phyloP scores from a whole-genome alignment of 305 asterid genomes.

The Rubia balearica region DNA sequence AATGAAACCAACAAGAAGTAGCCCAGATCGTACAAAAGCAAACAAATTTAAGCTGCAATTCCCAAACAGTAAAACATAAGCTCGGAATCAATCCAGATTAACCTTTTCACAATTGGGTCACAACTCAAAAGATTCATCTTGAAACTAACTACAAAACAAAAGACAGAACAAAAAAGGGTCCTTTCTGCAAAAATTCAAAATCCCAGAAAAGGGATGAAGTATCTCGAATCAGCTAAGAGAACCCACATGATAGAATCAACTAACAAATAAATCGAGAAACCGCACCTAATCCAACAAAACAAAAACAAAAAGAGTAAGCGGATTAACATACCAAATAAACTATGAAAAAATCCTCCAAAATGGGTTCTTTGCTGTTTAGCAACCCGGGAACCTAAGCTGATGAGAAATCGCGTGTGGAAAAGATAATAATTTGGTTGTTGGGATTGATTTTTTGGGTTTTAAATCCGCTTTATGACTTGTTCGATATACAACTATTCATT shows the following conservation, averaged over 20 bases:
- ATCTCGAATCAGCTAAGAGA: neutral
- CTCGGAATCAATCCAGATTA: neutral
- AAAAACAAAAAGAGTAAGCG: neutral
- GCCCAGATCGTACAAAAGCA: neutral
- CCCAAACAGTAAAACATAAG: neutral
- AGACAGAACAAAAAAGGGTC: neutral
- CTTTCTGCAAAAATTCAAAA: neutral
- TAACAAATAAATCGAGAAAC: neutral
- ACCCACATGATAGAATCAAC: slow-evolving; percentile 10
- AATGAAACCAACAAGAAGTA: neutral
- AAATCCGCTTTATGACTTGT: neutral
- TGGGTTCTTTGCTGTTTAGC: neutral
- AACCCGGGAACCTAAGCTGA: neutral
- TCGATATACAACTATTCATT: neutral
- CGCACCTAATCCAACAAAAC: neutral
- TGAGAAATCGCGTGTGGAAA: neutral
- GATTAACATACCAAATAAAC: neutral
- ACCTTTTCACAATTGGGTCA: neutral
- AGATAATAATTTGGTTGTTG: neutral
- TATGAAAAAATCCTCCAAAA: neutral
- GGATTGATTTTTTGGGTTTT: neutral
- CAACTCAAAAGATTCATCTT: neutral
- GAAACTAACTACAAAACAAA: neutral
- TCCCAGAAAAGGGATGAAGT: slow-evolving; percentile 1
- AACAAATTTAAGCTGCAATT: neutral